Conservation (phyloP, 176 grass and related monocot species). For the maize (Zea mays) region DNA sequence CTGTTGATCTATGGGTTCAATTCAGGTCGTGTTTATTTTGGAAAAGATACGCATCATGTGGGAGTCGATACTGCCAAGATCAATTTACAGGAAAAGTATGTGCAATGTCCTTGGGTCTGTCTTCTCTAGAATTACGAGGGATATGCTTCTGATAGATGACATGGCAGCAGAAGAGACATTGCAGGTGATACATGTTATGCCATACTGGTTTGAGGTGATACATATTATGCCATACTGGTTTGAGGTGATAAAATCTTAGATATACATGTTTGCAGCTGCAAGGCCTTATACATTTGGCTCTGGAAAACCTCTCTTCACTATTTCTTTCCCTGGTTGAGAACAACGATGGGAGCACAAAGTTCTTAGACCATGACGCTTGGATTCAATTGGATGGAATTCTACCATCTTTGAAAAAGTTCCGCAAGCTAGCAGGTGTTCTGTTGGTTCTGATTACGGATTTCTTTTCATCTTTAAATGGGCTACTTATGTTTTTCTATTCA, state of each 20-base stretch:
- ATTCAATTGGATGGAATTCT: constrained; percentile 59
- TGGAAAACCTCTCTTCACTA: constrained; percentile 81
- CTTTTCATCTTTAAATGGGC: constrained; percentile 22
- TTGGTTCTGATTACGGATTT: background rate
- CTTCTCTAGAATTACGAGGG: constrained; percentile 84
- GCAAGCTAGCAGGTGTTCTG: constrained; percentile 75
- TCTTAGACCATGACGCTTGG: constrained; percentile 56
- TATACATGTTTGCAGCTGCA: constrained; percentile 71
- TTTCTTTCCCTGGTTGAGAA: constrained; percentile 67
- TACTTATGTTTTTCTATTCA: background rate
- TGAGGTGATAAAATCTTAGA: no score
- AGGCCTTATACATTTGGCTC: constrained; percentile 80
- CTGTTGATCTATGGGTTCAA: constrained; percentile 31
- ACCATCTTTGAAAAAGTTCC: constrained; percentile 74
- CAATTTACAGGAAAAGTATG: constrained; percentile 86
- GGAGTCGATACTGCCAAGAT: constrained; percentile 64
- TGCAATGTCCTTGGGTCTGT: constrained; percentile 66
- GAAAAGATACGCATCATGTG: constrained; percentile 95
- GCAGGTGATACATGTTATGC: constrained; percentile 29
- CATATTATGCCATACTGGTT: background rate
- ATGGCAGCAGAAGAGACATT: constrained; percentile 96
- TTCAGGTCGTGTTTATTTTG: constrained; percentile 80
- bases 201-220: constrained; percentile 25
- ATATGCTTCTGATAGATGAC: constrained; percentile 95
- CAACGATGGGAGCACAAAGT: constrained; percentile 37